These are phyloP conservation scores for Arbutus unedo DNA, from an alignment of 148 eudicot genomes.

Conservation along the genomic window DNA sequence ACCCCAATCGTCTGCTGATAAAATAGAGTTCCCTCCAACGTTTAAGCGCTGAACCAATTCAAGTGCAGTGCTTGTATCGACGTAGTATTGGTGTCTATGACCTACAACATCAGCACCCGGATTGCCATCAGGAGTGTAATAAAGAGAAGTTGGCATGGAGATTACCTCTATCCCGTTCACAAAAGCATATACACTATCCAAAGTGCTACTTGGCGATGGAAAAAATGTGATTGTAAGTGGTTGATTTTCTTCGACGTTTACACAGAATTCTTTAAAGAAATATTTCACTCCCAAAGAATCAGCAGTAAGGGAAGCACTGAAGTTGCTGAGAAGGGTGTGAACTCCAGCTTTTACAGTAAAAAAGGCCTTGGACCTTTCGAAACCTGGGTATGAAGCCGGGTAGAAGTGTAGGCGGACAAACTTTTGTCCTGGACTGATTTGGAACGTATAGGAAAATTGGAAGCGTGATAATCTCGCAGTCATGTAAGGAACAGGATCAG, in stretches of 20 bases:
- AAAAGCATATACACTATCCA: conserved; percentile 22
- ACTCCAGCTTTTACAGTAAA: conserved; percentile 24
- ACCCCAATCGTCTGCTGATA: background rate
- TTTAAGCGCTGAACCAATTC: conserved; percentile 36
- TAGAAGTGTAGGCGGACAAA: conserved; percentile 21
- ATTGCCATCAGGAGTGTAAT: conserved; percentile 15
- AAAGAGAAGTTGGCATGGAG: conserved; percentile 32
- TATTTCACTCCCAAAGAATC: conserved; percentile 4
- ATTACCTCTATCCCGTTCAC: conserved; percentile 36
- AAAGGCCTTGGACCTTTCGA: conserved; percentile 18
- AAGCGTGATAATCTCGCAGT: conserved; percentile 6
- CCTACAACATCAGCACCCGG: conserved; percentile 23
- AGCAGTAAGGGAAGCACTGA: conserved; percentile 24
- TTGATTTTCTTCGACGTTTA: conserved; percentile 7
- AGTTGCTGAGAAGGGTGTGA: conserved; percentile 23
- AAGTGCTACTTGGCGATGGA: conserved; percentile 14
- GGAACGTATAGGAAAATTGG: conserved; percentile 12
- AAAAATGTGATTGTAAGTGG: conserved; percentile 16
- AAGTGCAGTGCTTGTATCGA: conserved; percentile 23
- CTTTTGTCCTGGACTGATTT: conserved; percentile 11
- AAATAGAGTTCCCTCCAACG: conserved; percentile 23
- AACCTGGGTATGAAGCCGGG: conserved; percentile 12
- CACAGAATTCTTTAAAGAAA: conserved; percentile 14
- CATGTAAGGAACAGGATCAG: conserved; percentile 12
- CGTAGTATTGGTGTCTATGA: background rate